A percentile compares a stretch with the other conserved stretches of the same genome.
phyloP scores from a whole-genome alignment of 805 yeast species.

The Candida arabinofermentans region DNA sequence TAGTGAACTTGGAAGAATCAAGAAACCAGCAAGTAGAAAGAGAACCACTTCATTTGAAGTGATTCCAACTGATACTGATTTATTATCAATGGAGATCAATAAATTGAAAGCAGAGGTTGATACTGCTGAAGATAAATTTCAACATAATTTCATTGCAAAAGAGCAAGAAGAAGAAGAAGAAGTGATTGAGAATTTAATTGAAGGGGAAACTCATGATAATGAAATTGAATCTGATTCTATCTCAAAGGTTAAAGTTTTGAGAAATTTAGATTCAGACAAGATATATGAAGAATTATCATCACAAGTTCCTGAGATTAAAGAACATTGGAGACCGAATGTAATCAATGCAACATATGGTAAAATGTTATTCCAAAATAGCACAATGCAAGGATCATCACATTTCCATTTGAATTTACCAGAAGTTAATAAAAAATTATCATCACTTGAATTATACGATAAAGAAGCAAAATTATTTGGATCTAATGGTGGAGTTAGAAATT shows the following conservation, averaged over 20 bases:
- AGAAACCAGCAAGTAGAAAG: conserved; percentile 12
- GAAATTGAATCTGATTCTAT: background rate
- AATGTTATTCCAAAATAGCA: conserved; percentile 17
- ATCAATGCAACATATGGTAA: conserved; percentile 28
- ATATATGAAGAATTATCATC: conserved; percentile 12
- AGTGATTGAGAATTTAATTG: background rate
- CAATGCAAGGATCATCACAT: conserved; percentile 7
- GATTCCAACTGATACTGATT: background rate
- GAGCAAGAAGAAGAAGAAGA: background rate
- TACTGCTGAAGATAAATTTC: conserved; percentile 24
- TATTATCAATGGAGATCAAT: conserved; percentile 8
- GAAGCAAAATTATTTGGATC: conserved; percentile 24
- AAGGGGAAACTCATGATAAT: background rate
- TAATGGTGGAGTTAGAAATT: conserved; percentile 28
- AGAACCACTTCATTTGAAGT: conserved; percentile 2
- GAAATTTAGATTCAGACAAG: conserved; percentile 1
- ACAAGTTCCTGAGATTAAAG: conserved; percentile 4
- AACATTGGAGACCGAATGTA: conserved; percentile 20
- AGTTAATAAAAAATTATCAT: conserved; percentile 19
- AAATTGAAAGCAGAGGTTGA: conserved; percentile 17
- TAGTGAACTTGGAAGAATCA: conserved; percentile 20
- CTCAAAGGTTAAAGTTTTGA: background rate
- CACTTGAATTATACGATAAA: conserved; percentile 22
- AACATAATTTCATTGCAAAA: conserved; percentile 22
- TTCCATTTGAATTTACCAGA: conserved; percentile 28